Evolutionary conservation across 352 stramenopile species (phyloP), one percentile per base, ranked within the genome.

Genomic region (Pythium vanterpoolii): DNA sequence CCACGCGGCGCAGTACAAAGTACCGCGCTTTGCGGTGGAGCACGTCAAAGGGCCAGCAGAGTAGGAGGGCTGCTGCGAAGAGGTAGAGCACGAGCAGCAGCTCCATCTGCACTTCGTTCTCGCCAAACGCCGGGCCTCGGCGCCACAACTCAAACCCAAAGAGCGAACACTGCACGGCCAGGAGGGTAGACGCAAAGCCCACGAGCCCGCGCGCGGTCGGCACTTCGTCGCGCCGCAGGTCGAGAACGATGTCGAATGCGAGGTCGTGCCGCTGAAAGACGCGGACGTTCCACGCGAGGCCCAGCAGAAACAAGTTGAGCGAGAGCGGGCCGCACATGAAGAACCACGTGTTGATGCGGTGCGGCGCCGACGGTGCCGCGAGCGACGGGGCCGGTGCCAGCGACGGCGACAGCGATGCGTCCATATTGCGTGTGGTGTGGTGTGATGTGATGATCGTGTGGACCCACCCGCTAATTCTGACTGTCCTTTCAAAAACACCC

Each of bases 271-370:
- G 56, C 53, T 79, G 63, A 56, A 90, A 89, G 16, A 88, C 70
- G 60, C 77, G 60, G 30, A 93, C 38, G 55, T 93, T 90, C 54
- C 58, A 62, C n/a, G 79, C 77, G 16, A 88, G 58, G 4, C 83
- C 83, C 28, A 89, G 57, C 13, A 90, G 49, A 50, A 90, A 90
- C 0, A 76, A 64, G 57, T 80, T 90, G 49, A 87, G 63, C 13
- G 83, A 80, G 19, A 93, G 64, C 49, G 83, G 83, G 3, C 83
- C 83, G 58, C 78, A 87, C 67, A 93, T 74, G 68, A 93, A 93
- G 73, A 87, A 93, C 80, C 77, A 90, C 60, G 73, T 83, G 64
- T 74, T 77, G 19, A 77, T 71, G 52, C 70, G 40, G 18, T 11
- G 45, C 45, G 46, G 28, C 8, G 21, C 13, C 49, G 52, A 43